Conservation (phyloP, 345 rosid genomes). For the Barbarea vulgaris region DNA sequence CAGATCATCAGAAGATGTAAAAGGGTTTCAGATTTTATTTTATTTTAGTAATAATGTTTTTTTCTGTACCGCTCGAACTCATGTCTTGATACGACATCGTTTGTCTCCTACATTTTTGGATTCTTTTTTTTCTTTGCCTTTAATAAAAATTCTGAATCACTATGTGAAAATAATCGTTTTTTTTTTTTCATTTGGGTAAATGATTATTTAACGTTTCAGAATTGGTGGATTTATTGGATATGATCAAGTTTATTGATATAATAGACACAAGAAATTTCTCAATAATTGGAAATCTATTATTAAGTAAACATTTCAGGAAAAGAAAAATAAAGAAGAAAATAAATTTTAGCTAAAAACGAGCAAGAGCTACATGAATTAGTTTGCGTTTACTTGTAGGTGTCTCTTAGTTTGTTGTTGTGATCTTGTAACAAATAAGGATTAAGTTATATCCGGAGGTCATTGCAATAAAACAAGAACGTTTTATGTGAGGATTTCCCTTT, state of each 20-base stretch:
- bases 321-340: background rate
- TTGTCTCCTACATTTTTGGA: background rate
- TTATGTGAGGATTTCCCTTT: conserved; percentile 1
- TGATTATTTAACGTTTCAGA: background rate
- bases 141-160: too few relatives aligned
- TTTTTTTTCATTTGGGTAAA: too few relatives aligned
- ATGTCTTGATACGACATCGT: background rate
- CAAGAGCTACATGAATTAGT: background rate
- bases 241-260: background rate
- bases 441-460: background rate
- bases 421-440: background rate
- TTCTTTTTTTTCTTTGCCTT: too few relatives aligned
- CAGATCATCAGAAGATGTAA: background rate
- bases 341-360: background rate
- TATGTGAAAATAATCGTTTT: too few relatives aligned
- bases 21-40: background rate
- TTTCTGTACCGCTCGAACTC: background rate
- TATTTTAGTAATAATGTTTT: background rate
- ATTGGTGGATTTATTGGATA: background rate
- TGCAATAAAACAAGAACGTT: conserved; percentile 18
- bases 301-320: background rate
- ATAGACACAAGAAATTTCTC: background rate
- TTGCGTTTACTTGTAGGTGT: background rate
- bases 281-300: background rate
- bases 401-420: background rate